A percentile compares a stretch with the other conserved stretches of the same genome.
Evolutionary conservation across 768 basidiomycete species (phyloP).

Genomic region (Tricholoma sp.): DNA sequence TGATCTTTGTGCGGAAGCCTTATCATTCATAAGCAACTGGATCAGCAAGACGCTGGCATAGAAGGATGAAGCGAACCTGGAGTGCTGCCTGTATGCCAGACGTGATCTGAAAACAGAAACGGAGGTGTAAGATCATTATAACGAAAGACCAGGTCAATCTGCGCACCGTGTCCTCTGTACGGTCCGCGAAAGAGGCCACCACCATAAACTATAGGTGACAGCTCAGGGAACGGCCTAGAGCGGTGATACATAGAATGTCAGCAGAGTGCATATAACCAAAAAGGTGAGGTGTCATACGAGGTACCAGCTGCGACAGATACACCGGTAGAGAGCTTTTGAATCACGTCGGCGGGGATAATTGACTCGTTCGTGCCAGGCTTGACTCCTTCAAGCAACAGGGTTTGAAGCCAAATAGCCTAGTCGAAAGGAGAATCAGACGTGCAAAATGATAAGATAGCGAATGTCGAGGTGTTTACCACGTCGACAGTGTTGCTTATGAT

Average conservation of each 20-base stretch:
- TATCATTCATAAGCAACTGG: background rate
- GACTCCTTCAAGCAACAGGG: slow-evolving; percentile 17
- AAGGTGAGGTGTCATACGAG: background rate
- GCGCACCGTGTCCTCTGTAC: slow-evolving; percentile 23
- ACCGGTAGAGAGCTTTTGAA: slow-evolving; percentile 19
- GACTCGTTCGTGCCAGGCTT: slow-evolving; percentile 19
- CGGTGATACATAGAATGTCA: background rate
- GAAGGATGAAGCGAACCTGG: background rate
- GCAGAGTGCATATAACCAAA: background rate
- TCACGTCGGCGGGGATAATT: slow-evolving; percentile 21
- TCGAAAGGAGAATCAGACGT: no score
- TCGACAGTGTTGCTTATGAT: slow-evolving; percentile 22
- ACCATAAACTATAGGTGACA: slow-evolving; percentile 22
- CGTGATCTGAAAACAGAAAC: background rate
- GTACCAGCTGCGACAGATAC: slow-evolving; percentile 14
- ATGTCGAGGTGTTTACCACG: slow-evolving; percentile 11
- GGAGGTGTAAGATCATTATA: background rate
- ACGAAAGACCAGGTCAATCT: background rate
- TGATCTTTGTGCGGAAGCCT: slow-evolving; percentile 10
- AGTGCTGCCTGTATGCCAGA: slow-evolving; percentile 16
- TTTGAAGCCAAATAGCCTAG: slow-evolving; percentile 22
- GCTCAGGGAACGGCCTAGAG: slow-evolving; percentile 15
- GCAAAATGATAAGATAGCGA: background rate
- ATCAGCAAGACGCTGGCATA: background rate
- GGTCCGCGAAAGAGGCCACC: slow-evolving; percentile 18